Percentiles rank a stretch among this genome's conserved stretches.
These are phyloP conservation scores for Lipomyces japonicus DNA, from an alignment of 805 yeast genomes.

Conservation along the genomic window DNA sequence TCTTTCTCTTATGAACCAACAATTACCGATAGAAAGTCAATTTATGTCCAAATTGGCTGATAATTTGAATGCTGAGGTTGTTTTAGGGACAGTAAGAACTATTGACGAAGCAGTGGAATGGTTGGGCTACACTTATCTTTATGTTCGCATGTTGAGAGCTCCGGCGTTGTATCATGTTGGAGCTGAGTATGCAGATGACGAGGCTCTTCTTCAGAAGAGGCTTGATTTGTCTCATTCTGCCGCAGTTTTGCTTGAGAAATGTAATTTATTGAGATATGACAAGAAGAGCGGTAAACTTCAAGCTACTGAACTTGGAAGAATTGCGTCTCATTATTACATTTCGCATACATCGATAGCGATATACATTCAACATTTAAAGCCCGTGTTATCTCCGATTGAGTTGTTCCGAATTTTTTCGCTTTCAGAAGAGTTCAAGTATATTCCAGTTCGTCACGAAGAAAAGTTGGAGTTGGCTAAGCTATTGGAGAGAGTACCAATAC, in stretches of 20 bases:
- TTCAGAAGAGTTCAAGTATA: constrained; percentile 79
- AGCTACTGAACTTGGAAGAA: constrained; percentile 70
- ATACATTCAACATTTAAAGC: constrained; percentile 60
- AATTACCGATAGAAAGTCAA: constrained; percentile 47
- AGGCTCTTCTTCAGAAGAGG: constrained; percentile 50
- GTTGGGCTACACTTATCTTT: constrained; percentile 49
- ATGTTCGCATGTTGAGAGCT: constrained; percentile 51
- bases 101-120: constrained; percentile 45
- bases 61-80: constrained; percentile 43
- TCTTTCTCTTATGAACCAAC: constrained; percentile 44
- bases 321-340: constrained; percentile 85
- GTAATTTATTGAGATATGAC: constrained; percentile 61
- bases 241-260: constrained; percentile 51
- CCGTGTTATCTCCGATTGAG: constrained; percentile 67
- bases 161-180: constrained; percentile 77
- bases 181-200: constrained; percentile 54
- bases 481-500: constrained; percentile 75
- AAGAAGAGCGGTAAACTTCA: constrained; percentile 45
- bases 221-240: constrained; percentile 76
- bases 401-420: constrained; percentile 69
- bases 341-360: constrained; percentile 65
- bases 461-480: constrained; percentile 65
- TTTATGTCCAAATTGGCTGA: constrained; percentile 30
- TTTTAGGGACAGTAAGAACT: constrained; percentile 42
- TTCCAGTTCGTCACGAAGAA: constrained; percentile 87